Evolutionary conservation across 1,139 yeast species (phyloP).

Genomic region (Lodderomyces oxycetoniae): DNA sequence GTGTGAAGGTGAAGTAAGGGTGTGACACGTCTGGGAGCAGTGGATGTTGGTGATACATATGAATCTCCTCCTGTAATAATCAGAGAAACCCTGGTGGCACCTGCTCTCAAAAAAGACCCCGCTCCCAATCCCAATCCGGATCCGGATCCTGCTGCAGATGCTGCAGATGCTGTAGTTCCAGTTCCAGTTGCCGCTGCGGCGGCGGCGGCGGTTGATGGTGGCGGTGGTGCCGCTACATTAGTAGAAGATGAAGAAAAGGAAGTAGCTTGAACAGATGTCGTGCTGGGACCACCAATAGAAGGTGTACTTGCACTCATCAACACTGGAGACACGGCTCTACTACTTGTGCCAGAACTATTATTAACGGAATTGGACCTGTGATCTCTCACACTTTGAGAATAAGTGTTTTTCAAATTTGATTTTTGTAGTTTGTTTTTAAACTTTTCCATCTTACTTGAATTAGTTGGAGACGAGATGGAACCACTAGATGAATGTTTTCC

Average conservation of each 20-base stretch:
- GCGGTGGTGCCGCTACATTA: not conserved
- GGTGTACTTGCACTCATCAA: not conserved
- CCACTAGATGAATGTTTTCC: slow-evolving; percentile 3
- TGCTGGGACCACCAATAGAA: not conserved
- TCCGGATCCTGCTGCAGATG: slow-evolving; percentile 1
- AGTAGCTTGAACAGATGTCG: not conserved
- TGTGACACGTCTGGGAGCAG: no score
- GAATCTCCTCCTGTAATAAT: no score
- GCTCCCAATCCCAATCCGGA: no score
- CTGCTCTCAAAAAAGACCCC: no score
- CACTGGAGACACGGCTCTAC: slow-evolving; percentile 21
- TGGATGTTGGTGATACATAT: no score
- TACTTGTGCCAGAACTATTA: slow-evolving; percentile 10
- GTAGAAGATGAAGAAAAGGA: not conserved
- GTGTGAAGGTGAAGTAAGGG: no score
- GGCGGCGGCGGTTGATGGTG: not conserved
- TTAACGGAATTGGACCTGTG: slow-evolving; percentile 28
- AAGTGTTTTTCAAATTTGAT: slow-evolving; percentile 21
- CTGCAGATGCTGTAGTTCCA: not conserved
- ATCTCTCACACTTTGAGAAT: slow-evolving; percentile 32
- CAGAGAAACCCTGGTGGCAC: no score
- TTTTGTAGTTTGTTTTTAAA: slow-evolving; percentile 10
- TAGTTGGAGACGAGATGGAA: slow-evolving; percentile 9
- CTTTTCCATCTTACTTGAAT: slow-evolving; percentile 21
- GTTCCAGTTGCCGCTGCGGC: not conserved